Conservation (phyloP, 176 grass and related monocot species). For the Areca catechu region DNA sequence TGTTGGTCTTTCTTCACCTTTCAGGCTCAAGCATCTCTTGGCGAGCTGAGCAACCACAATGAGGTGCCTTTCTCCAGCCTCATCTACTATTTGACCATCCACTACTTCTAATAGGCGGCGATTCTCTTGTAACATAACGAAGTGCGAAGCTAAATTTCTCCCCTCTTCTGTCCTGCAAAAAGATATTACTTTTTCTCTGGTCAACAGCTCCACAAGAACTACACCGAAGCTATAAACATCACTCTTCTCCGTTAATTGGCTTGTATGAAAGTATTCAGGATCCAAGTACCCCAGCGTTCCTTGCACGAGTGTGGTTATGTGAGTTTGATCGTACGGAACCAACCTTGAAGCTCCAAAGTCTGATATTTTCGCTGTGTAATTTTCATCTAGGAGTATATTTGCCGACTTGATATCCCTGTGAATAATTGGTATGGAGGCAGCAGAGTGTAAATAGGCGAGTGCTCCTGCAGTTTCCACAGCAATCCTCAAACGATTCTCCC, state of each 20-base stretch:
- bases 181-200: constrained; percentile 3
- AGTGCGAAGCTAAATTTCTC: constrained; percentile 3
- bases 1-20: constrained; percentile 8
- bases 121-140: neutral
- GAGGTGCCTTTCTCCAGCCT: constrained; percentile 6
- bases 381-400: constrained; percentile 42
- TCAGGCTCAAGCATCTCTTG: constrained; percentile 11
- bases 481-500: constrained; percentile 37
- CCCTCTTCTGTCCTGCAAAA: neutral
- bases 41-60: neutral
- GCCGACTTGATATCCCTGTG: constrained; percentile 56
- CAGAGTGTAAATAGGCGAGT: constrained; percentile 41
- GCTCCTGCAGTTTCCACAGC: constrained; percentile 45
- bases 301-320: constrained; percentile 53
- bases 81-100: neutral
- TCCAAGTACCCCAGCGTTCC: constrained; percentile 54
- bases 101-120: neutral
- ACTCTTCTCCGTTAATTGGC: constrained; percentile 49
- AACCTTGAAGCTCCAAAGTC: constrained; percentile 60
- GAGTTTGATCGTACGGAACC: constrained; percentile 37
- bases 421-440: constrained; percentile 27
- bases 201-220: constrained; percentile 40
- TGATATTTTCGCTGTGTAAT: constrained; percentile 43
- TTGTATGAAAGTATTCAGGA: constrained; percentile 53
- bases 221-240: constrained; percentile 72